These are phyloP conservation scores for Friedmanniomyces simplex DNA, from an alignment of 495 filamentous ascomycete genomes.

Conservation along the genomic window DNA sequence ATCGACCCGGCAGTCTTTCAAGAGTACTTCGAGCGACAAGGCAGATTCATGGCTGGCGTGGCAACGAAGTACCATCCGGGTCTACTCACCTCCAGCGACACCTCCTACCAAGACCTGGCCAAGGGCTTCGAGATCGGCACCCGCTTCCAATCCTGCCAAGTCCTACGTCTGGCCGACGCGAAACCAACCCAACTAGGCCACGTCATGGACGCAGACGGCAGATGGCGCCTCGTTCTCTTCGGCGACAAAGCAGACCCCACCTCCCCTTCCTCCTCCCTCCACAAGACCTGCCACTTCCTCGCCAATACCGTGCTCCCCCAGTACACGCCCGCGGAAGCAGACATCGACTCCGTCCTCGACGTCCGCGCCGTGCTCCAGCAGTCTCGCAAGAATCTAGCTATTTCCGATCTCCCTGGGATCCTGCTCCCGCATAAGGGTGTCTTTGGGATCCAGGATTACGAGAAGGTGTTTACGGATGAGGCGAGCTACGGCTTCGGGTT, in stretches of 20 bases:
- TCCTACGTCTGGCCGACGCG: slow-evolving; percentile 49
- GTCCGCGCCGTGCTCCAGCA: slow-evolving; percentile 18
- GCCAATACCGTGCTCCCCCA: slow-evolving; percentile 4
- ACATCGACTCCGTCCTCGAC: slow-evolving; percentile 21
- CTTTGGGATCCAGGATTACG: slow-evolving; percentile 40
- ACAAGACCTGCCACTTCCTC: slow-evolving; percentile 10
- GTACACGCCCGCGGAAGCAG: slow-evolving; percentile 14
- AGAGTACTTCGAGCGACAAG: slow-evolving; percentile 49
- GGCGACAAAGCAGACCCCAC: slow-evolving; percentile 16
- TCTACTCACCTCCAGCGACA: slow-evolving; percentile 8
- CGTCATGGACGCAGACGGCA: slow-evolving; percentile 42
- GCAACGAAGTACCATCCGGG: slow-evolving; percentile 41
- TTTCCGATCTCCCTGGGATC: slow-evolving; percentile 13
- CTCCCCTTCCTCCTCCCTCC: slow-evolving; percentile 2
- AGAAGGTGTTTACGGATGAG: slow-evolving; percentile 58
- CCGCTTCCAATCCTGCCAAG: slow-evolving; percentile 46
- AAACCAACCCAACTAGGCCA: slow-evolving; percentile 44
- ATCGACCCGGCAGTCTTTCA: slow-evolving; percentile 34
- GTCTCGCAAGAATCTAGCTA: not conserved
- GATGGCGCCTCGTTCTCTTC: slow-evolving; percentile 54
- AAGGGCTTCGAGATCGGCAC: slow-evolving; percentile 42
- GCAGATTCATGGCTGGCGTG: slow-evolving; percentile 54
- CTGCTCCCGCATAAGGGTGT: slow-evolving; percentile 18
- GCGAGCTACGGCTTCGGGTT: slow-evolving; percentile 39
- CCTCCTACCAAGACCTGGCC: slow-evolving; percentile 28